Base-by-base conservation (phyloP, 108 stramenopile species). In the Cylindrotheca fusiformis region DNA sequence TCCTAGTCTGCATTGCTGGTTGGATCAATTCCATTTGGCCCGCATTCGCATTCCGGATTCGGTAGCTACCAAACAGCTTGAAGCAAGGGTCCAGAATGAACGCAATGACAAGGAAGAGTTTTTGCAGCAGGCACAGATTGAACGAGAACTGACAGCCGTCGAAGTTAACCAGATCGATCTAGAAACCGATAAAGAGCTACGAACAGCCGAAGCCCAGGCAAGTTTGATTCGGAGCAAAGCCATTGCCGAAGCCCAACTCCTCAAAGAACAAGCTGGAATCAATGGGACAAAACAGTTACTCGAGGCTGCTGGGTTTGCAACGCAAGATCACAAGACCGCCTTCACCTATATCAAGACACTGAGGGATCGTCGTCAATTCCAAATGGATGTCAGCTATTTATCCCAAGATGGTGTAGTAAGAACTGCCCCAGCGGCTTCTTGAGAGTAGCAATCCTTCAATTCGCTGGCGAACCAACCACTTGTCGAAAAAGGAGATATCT, bases 1-100 rank as follows among this genome's bases (percentile, higher is more conserved):
- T 1, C 75, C 79, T 10, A 56, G 36, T 27, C 33, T 81, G 46
- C 79, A 81, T 46, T 54, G 58, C 30, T 59, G 24, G 22, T 19
- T 81, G 50, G 79, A 81, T 76, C 79, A 81, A 44, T 81, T 81
- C 36, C 75, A 76, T 69, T 30, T 81, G 51, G 80, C 76, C 6
- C 53, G 76, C 19, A 77, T 81, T 44, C 55, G 32, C 17, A 81
- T 81, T 52, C 73, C 76, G 2, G 73, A 77, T 8, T 63, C 64
- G 3, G 80, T 81, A n/a, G 80, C 76, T 0, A 25, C 26, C 32
- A 77, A 81, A 32, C 76, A 77, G 41, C 59, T 81, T 17, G 73
- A 77, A 56, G 52, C 57, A 28, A 58, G 61, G 4, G 58, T 81
- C 2, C 80, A 81, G 49, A 77, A 67, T 32, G 80, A 81, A 57